phyloP scores from a whole-genome alignment of 192 early-diverging fungal genomes.

The Coemansia guatemalensis region DNA sequence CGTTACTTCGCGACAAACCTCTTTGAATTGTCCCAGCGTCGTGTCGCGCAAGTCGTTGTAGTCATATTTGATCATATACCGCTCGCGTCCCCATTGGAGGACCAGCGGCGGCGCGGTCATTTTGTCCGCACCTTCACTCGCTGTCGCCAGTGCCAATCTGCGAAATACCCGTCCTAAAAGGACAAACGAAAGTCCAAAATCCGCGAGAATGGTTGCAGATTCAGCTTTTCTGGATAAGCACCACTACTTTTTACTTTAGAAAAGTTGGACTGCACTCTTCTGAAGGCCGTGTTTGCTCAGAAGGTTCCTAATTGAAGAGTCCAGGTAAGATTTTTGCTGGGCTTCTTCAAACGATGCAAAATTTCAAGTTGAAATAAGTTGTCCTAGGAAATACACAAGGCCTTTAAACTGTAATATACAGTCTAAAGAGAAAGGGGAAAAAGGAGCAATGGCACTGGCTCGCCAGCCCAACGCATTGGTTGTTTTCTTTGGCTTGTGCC shows the following conservation, averaged over 20 bases:
- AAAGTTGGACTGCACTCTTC: neutral
- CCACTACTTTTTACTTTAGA: neutral
- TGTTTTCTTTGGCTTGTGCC: neutral
- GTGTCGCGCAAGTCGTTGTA: conserved; percentile 54
- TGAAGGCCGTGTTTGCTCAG: neutral
- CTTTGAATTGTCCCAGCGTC: conserved; percentile 72
- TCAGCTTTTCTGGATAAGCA: neutral
- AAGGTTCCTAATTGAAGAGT: neutral
- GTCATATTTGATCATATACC: conserved; percentile 50
- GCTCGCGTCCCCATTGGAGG: conserved; percentile 52
- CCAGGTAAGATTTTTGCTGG: no score
- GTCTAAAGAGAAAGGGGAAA: neutral
- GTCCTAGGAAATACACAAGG: neutral
- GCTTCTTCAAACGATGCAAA: neutral
- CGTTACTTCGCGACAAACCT: conserved; percentile 69
- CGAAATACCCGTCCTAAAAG: conserved; percentile 33
- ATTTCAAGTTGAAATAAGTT: neutral
- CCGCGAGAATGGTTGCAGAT: conserved; percentile 35
- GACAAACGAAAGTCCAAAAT: conserved; percentile 30
- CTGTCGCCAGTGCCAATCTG: conserved; percentile 3
- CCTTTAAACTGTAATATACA: no score
- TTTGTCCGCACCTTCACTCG: conserved; percentile 13
- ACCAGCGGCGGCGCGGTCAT: conserved; percentile 52
- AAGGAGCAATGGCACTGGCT: no score
- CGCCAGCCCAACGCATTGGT: neutral